Conservation (phyloP, 306 rosid genomes). For the Betula pendula region DNA sequence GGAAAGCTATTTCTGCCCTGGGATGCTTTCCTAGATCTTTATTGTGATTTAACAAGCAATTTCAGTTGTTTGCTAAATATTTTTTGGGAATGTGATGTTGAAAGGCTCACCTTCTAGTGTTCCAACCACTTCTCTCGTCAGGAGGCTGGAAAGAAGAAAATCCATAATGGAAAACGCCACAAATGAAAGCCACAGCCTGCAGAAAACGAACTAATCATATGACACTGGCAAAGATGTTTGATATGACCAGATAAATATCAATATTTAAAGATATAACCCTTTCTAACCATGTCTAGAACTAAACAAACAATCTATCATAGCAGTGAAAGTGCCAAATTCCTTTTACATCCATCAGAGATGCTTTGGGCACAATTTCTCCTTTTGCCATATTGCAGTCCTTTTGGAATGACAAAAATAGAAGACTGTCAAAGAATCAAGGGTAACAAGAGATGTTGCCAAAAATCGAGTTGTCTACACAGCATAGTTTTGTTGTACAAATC, state of each 20-base stretch:
- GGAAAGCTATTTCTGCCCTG: background rate
- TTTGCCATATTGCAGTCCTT: background rate
- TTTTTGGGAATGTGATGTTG: slow-evolving; percentile 20
- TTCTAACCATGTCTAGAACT: slow-evolving; percentile 23
- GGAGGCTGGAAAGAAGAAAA: slow-evolving; percentile 61
- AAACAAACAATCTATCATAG: background rate
- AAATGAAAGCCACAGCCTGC: slow-evolving; percentile 83
- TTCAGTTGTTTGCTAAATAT: slow-evolving; percentile 10
- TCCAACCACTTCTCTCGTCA: slow-evolving; percentile 57
- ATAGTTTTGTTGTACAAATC: background rate
- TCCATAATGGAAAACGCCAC: slow-evolving; percentile 65
- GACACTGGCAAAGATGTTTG: slow-evolving; percentile 16
- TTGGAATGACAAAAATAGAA: background rate
- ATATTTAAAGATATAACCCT: background rate
- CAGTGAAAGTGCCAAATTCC: background rate
- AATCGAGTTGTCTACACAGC: background rate
- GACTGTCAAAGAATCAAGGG: background rate
- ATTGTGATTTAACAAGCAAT: slow-evolving; percentile 11
- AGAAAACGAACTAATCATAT: slow-evolving; percentile 18
- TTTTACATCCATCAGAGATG: background rate
- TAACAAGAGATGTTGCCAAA: slow-evolving; percentile 1
- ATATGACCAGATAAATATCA: slow-evolving; percentile 23
- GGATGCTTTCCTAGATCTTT: background rate
- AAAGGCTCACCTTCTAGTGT: slow-evolving; percentile 63
- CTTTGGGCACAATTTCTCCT: background rate